Conservation (phyloP, 345 rosid genomes). For the Sonneratia alba region DNA sequence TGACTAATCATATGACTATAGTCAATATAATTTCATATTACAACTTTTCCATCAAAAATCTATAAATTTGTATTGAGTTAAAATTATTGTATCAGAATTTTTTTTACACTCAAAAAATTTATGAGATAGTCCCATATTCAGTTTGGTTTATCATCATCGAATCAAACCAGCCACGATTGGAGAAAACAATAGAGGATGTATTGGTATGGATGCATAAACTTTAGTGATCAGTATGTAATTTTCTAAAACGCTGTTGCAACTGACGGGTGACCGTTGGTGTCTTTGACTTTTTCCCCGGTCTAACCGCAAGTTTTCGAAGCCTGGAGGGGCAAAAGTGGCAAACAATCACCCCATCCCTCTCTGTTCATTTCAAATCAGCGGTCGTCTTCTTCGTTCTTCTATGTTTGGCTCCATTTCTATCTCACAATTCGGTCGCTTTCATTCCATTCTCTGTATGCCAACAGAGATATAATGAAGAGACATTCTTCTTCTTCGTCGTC, state of each 20-base stretch:
- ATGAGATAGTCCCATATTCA: no score
- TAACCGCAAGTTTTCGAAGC: not conserved
- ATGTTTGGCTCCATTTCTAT: not conserved
- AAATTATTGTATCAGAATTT: no score
- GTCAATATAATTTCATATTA: no score
- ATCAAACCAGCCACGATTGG: no score
- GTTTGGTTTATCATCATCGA: no score
- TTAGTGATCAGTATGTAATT: not conserved
- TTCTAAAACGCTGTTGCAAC: not conserved
- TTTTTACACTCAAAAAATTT: no score
- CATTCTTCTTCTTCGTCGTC: not conserved
- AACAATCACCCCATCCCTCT: not conserved
- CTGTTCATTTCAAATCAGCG: slow-evolving; percentile 1
- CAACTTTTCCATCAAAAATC: no score
- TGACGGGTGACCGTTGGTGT: not conserved
- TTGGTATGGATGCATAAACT: not conserved
- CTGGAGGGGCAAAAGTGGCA: not conserved
- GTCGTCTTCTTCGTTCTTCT: not conserved
- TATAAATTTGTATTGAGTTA: no score
- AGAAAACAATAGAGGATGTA: not conserved
- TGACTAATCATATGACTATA: no score
- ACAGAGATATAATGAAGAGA: slow-evolving; percentile 1
- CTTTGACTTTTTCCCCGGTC: not conserved
- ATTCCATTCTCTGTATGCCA: not conserved
- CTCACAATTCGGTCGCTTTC: not conserved